Conservation (phyloP, 78 protist species). For the Dictyostelium intermedium region DNA sequence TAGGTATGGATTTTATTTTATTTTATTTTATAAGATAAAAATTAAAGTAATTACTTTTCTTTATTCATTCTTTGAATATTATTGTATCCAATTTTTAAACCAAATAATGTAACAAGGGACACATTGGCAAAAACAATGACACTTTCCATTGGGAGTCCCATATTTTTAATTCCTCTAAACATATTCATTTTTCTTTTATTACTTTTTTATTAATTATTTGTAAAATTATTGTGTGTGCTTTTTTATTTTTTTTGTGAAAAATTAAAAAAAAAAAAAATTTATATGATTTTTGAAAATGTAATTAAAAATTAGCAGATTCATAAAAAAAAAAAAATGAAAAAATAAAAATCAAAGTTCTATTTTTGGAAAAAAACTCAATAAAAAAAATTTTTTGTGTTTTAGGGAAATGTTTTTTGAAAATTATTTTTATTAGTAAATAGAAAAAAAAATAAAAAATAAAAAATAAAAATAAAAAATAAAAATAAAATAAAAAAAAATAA, state of each 20-base stretch:
- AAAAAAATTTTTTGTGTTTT: background rate
- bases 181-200: background rate
- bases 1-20: background rate
- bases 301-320: background rate
- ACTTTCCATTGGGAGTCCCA: background rate
- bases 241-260: background rate
- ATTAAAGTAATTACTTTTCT: background rate
- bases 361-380: background rate
- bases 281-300: no score
- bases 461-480: no score
- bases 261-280: no score
- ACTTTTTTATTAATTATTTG: background rate
- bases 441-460: no score
- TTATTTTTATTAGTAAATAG: background rate
- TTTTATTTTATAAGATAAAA: background rate
- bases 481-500: no score
- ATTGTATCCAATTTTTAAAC: background rate
- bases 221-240: background rate
- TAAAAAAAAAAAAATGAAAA: background rate
- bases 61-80: background rate
- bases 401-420: background rate
- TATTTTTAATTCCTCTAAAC: background rate
- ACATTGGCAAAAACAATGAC: background rate
- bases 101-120: background rate
- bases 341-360: background rate